Base-by-base conservation (phyloP, 306 rosid species). In the Sindora glabra region DNA sequence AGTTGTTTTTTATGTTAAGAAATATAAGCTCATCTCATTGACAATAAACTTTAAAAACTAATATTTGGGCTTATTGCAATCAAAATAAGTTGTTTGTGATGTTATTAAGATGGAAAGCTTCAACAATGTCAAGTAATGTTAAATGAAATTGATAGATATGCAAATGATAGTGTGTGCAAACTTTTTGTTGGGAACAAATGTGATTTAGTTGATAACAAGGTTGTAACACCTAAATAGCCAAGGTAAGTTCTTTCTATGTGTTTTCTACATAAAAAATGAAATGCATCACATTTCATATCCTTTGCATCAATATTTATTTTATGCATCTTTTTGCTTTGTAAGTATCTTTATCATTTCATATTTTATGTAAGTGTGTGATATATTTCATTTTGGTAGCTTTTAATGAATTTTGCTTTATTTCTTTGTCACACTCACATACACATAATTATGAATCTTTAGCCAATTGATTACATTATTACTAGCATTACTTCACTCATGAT, bases 81-180 rank as follows among this genome's bases (percentile, higher is more conserved):
- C 76, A 75, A 59, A 48, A 75, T 91, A 91, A 96, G 88, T 92
- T 74, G 96, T 88, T 24, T 92, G 88, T 74, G 98, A 92, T 73
- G 98, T 92, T 56, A 86, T 96, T 29, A 96, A 88, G 73, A 72
- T 74, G 82, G 98, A 92, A 72, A 88, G 95, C 82, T 92, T 92
- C 85, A 86, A 92, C 84, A 92, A 92, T 39, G 95, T 92, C 64
- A 92, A 88, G 80, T 96, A 88, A 75, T 92, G 98, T 64, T 92
- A 77, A 79, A 79, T 67, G 96, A 92, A 76, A 92, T 92, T 70
- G 95, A 88, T 67, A 81, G 98, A 76, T 92, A 88, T 66, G 98
- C 98, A 17, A 92, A 80, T 75, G 94, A 92, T 63, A 78, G 67
- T 33, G 98, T 92, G 0, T 92, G 95, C 90, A 92, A 92, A 76